These are phyloP conservation scores for Selaginella tamariscina DNA, from an alignment of 75 land plant genomes.

Conservation along the genomic window DNA sequence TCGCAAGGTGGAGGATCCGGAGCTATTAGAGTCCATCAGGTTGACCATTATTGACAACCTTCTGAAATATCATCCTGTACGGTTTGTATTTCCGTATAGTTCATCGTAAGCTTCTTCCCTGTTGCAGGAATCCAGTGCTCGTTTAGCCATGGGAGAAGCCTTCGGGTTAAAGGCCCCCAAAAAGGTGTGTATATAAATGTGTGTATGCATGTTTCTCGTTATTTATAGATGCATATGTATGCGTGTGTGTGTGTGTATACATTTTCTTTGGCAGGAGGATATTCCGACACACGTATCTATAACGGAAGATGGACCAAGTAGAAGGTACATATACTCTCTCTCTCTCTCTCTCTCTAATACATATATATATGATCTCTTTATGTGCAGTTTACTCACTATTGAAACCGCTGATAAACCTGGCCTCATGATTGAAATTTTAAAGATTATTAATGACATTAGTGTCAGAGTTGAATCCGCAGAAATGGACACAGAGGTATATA, in stretches of 20 bases:
- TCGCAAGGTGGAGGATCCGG: constrained; percentile 89
- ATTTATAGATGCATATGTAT: constrained; percentile 4
- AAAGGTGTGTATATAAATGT: constrained; percentile 10
- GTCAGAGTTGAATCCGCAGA: constrained; percentile 86
- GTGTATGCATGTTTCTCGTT: neutral
- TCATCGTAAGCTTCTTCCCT: neutral
- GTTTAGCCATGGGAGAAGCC: constrained; percentile 86
- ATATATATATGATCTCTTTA: neutral
- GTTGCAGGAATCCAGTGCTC: constrained; percentile 68
- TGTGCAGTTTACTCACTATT: constrained; percentile 56
- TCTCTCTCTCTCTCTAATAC: neutral
- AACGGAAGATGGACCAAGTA: constrained; percentile 59
- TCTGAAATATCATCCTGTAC: constrained; percentile 90
- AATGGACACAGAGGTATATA: constrained; percentile 80
- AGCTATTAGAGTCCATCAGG: constrained; percentile 72
- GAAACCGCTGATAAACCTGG: constrained; percentile 96
- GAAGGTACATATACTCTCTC: constrained; percentile 35
- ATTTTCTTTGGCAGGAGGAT: constrained; percentile 59
- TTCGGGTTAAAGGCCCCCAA: constrained; percentile 59
- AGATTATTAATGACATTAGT: constrained; percentile 61
- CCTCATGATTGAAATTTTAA: constrained; percentile 66
- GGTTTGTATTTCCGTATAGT: neutral
- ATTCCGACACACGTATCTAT: constrained; percentile 67
- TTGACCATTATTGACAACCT: constrained; percentile 86
- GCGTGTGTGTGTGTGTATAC: too few relatives aligned